These are phyloP conservation scores for Pseudogymnoascus sp. DNA, from an alignment of 2,329 filamentous ascomycete genomes.

Conservation along the genomic window DNA sequence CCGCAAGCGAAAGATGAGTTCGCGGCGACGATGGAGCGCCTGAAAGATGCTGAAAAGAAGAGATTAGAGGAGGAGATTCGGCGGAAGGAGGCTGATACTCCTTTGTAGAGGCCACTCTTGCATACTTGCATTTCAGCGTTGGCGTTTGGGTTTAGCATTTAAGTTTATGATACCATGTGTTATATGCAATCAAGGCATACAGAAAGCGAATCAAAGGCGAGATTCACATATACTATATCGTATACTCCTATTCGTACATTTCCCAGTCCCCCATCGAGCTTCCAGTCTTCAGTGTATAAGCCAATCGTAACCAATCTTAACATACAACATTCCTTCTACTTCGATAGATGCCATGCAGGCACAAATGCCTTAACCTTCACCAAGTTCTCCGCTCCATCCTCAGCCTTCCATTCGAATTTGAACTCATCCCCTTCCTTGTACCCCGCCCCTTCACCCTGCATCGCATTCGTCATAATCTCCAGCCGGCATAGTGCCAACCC, in stretches of 20 bases:
- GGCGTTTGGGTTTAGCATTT: constrained; percentile 1
- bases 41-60: constrained; percentile 47
- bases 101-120: constrained; percentile 21
- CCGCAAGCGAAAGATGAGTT: constrained; percentile 25
- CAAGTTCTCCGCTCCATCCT: constrained; percentile 31
- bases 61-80: constrained; percentile 44
- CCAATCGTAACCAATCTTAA: not conserved
- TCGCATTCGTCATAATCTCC: constrained; percentile 80
- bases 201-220: not conserved
- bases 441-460: constrained; percentile 49
- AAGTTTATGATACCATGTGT: constrained; percentile 2
- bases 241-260: constrained; percentile 4
- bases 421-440: constrained; percentile 40
- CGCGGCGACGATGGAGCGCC: constrained; percentile 42
- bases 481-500: constrained; percentile 80
- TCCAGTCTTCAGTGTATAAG: not conserved
- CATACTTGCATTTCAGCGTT: not conserved
- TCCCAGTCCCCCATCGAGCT: not conserved
- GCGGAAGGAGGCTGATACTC: constrained; percentile 38
- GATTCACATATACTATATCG: not conserved
- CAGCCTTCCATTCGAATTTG: constrained; percentile 38
- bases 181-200: not conserved
- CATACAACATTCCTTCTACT: not conserved
- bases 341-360: constrained; percentile 54
- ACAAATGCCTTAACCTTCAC: constrained; percentile 70